Percentiles rank a stretch among this genome's conserved stretches.
phyloP scores from a whole-genome alignment of 345 rosid species.

The Lepidium aucheri region DNA sequence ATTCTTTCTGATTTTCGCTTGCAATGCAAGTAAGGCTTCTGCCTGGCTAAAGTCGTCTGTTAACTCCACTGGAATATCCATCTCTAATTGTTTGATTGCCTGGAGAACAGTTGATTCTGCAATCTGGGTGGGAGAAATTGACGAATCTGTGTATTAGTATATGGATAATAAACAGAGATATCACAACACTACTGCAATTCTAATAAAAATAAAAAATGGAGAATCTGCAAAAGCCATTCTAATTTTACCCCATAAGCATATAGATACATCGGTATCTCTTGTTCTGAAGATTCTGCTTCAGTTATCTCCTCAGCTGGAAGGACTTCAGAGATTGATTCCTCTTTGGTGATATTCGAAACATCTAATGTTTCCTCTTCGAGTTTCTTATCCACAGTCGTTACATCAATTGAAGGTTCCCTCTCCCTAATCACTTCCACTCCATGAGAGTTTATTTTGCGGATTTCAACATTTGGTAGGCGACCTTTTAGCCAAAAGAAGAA shows the following conservation, averaged over 20 bases:
- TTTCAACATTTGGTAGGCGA: slow-evolving; percentile 51
- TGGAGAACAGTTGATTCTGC: slow-evolving; percentile 58
- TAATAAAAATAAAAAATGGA: not conserved
- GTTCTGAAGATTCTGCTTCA: slow-evolving; percentile 31
- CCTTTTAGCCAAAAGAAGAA: slow-evolving; percentile 38
- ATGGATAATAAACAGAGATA: not conserved
- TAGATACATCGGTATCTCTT: slow-evolving; percentile 29
- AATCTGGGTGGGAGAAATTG: slow-evolving; percentile 36
- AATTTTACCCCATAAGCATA: slow-evolving; percentile 68
- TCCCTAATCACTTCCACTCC: slow-evolving; percentile 27
- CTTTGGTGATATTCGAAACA: slow-evolving; percentile 25
- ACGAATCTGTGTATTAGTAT: not conserved
- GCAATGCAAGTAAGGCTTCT: slow-evolving; percentile 74
- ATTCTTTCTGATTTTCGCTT: slow-evolving; percentile 79
- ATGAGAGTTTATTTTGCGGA: slow-evolving; percentile 45
- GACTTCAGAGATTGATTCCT: slow-evolving; percentile 22
- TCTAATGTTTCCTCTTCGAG: slow-evolving; percentile 28
- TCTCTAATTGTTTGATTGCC: slow-evolving; percentile 56
- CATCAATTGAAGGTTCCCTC: slow-evolving; percentile 20
- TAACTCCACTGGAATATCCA: slow-evolving; percentile 43
- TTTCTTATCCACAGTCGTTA: slow-evolving; percentile 17
- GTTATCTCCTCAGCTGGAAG: slow-evolving; percentile 16
- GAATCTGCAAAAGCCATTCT: not conserved
- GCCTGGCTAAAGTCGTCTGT: slow-evolving; percentile 74
- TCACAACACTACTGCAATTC: not conserved